Evolutionary conservation across 140 eudicot genomes (phyloP).

Genomic region (Flaveria floridana): DNA sequence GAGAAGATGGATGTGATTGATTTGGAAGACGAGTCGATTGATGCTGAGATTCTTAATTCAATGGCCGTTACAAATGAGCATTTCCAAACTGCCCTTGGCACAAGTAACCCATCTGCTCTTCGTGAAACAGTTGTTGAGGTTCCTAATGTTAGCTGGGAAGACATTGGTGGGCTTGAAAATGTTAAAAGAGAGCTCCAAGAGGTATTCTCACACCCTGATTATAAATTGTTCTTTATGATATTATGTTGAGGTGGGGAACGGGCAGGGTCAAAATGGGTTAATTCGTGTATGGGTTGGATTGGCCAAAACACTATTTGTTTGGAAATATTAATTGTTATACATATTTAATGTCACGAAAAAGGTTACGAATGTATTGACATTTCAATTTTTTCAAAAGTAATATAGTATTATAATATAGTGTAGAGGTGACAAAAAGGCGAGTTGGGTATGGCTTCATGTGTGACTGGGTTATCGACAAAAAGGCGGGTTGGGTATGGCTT

Average conservation of each 20-base stretch:
- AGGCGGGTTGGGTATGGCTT: too few relatives aligned
- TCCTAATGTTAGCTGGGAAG: constrained; percentile 76
- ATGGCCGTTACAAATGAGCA: constrained; percentile 89
- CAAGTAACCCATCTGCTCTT: constrained; percentile 85
- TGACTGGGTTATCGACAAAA: too few relatives aligned
- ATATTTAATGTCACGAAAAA: too few relatives aligned
- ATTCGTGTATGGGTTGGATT: background rate
- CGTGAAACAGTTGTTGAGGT: constrained; percentile 87
- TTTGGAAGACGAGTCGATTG: constrained; percentile 77
- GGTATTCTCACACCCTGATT: constrained; percentile 33
- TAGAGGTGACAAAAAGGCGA: too few relatives aligned
- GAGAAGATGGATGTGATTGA: constrained; percentile 95
- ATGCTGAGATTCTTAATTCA: constrained; percentile 79
- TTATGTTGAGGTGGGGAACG: background rate
- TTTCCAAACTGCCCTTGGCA: constrained; percentile 72
- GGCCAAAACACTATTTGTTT: too few relatives aligned
- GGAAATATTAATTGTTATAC: too few relatives aligned
- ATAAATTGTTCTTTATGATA: background rate
- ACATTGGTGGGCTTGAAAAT: constrained; percentile 82
- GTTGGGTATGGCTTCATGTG: too few relatives aligned
- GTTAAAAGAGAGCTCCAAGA: constrained; percentile 86
- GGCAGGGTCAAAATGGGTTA: background rate
- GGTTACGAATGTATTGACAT: too few relatives aligned
- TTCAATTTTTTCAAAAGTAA: too few relatives aligned
- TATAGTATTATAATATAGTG: too few relatives aligned